Conservation (phyloP, 805 yeast species). For the Saturnispora hagleri region DNA sequence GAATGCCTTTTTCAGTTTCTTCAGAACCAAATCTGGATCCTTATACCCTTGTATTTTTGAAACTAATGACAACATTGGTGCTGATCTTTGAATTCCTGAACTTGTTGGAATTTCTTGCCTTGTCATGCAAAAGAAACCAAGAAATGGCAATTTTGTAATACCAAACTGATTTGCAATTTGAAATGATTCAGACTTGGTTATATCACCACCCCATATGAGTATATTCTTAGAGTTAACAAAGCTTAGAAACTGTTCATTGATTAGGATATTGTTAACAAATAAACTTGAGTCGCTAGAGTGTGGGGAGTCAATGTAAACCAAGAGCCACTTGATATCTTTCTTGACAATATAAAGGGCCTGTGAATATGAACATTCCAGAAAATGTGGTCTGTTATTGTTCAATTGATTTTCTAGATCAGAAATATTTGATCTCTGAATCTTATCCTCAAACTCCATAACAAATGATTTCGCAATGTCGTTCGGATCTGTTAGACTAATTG, state of each 20-base stretch:
- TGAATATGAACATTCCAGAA: conserved; percentile 70
- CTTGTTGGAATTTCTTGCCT: conserved; percentile 46
- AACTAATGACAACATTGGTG: conserved; percentile 53
- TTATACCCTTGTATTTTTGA: conserved; percentile 55
- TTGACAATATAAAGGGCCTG: conserved; percentile 68
- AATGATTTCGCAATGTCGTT: conserved; percentile 27
- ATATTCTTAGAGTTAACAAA: conserved; percentile 42
- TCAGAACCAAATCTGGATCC: conserved; percentile 28
- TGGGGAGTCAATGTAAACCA: conserved; percentile 65
- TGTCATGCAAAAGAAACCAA: conserved; percentile 68
- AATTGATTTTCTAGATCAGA: conserved; percentile 8
- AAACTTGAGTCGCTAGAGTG: conserved; percentile 52
- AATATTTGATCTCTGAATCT: conserved; percentile 8
- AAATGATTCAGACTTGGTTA: conserved; percentile 71
- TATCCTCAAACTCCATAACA: conserved; percentile 26
- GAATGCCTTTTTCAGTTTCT: conserved; percentile 29
- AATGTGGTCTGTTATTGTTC: conserved; percentile 26
- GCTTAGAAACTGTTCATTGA: conserved; percentile 40
- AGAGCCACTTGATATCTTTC: conserved; percentile 58
- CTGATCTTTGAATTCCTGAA: conserved; percentile 41
- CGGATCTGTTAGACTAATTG: conserved; percentile 21
- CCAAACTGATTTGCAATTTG: conserved; percentile 71
- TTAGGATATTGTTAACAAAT: conserved; percentile 46
- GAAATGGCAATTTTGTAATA: conserved; percentile 70
- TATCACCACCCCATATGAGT: conserved; percentile 82